phyloP scores from a whole-genome alignment of 2,329 filamentous ascomycete genomes.

The Clathrospora elynae region DNA sequence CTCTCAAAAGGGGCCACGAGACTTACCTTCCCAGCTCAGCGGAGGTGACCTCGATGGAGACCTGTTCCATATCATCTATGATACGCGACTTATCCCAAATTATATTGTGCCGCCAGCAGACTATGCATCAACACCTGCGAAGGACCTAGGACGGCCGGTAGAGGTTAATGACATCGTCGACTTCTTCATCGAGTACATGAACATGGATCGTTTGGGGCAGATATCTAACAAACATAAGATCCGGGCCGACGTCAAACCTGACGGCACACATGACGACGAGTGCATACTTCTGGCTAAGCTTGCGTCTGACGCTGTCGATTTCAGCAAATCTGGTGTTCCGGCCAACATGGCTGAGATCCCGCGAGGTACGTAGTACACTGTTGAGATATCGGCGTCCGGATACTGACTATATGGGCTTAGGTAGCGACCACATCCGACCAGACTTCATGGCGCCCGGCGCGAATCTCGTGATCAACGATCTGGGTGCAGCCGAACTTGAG shows the following conservation, averaged over 20 bases:
- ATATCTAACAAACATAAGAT: conserved; percentile 51
- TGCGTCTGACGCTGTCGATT: conserved; percentile 43
- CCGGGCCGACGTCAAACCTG: conserved; percentile 45
- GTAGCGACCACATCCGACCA: conserved; percentile 44
- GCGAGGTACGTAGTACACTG: conserved; percentile 5
- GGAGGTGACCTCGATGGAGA: conserved; percentile 88
- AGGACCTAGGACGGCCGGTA: conserved; percentile 66
- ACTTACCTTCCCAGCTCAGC: conserved; percentile 77
- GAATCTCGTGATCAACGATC: conserved; percentile 41
- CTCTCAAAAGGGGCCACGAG: conserved; percentile 70
- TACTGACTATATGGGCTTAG: background rate
- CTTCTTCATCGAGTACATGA: conserved; percentile 69
- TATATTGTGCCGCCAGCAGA: conserved; percentile 65
- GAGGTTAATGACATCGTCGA: conserved; percentile 69
- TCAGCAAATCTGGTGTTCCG: conserved; percentile 35
- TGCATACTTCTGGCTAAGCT: conserved; percentile 50
- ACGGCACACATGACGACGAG: conserved; percentile 34
- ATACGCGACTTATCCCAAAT: conserved; percentile 57
- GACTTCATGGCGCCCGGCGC: conserved; percentile 62
- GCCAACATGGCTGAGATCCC: conserved; percentile 26
- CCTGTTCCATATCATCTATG: conserved; percentile 79
- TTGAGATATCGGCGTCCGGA: too few relatives aligned
- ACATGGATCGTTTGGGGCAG: conserved; percentile 52
- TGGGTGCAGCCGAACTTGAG: conserved; percentile 30
- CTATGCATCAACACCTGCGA: conserved; percentile 65